Conservation (phyloP, 2,329 filamentous ascomycete genomes). For the Trichophyton simii region DNA sequence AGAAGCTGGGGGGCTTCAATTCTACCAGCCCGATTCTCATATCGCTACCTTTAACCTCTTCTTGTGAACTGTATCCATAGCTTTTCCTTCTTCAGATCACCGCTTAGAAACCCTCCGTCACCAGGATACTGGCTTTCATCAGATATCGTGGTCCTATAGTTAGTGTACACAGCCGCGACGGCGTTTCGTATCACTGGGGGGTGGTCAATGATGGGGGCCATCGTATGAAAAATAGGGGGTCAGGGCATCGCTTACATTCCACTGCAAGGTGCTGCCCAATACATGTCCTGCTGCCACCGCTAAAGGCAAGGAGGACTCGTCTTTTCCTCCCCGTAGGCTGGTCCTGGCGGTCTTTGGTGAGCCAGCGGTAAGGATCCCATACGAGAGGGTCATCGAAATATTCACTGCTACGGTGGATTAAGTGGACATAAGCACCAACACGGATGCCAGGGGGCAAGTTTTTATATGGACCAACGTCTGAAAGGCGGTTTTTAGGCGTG, state of each 20-base stretch:
- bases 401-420: background rate
- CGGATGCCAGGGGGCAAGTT: background rate
- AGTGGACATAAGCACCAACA: background rate
- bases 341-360: background rate
- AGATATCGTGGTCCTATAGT: background rate
- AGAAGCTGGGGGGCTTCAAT: background rate
- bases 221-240: background rate
- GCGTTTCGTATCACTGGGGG: background rate
- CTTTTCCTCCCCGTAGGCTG: background rate
- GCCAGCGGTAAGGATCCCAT: background rate
- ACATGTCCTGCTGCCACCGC: background rate
- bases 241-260: background rate
- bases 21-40: background rate
- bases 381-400: background rate
- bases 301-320: background rate
- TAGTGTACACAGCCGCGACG: background rate
- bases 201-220: background rate
- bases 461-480: background rate
- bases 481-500: slow-evolving; percentile 1
- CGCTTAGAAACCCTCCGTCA: background rate
- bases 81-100: background rate
- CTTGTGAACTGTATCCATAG: background rate
- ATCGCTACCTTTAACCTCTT: background rate
- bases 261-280: background rate
- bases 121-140: background rate